Conservation (phyloP, 768 basidiomycete species). For the Tulasnella sp. region DNA sequence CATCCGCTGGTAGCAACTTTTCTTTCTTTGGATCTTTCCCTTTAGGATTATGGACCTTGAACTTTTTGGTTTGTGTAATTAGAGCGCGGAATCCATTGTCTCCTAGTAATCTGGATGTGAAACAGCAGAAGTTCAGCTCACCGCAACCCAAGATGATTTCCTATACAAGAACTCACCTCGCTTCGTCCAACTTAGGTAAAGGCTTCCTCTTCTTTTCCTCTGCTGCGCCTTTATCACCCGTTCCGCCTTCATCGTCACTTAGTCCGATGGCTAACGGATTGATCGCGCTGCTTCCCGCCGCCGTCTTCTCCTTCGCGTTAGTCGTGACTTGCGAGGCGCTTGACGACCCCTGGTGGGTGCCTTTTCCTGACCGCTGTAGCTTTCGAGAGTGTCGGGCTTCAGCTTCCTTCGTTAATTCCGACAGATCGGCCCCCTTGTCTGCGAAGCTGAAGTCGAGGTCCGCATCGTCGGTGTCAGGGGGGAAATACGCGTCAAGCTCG, state of each 20-base stretch:
- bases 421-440: conserved; percentile 41
- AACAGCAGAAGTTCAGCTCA: not conserved
- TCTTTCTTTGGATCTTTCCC: conserved; percentile 84
- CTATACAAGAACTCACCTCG: conserved; percentile 21
- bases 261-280: not conserved
- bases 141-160: not conserved
- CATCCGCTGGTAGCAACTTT: not conserved
- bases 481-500: conserved; percentile 11
- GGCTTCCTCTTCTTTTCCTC: conserved; percentile 36
- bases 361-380: conserved; percentile 13
- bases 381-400: conserved; percentile 35
- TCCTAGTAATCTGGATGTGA: conserved; percentile 44
- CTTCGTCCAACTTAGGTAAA: conserved; percentile 59
- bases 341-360: not conserved
- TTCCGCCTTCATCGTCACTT: conserved; percentile 7
- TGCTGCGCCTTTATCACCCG: conserved; percentile 23
- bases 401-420: conserved; percentile 42
- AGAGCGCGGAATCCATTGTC: conserved; percentile 70
- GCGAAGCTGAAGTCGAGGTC: conserved; percentile 36
- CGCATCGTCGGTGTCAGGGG: conserved; percentile 29
- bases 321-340: not conserved
- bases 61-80: conserved; percentile 61
- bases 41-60: conserved; percentile 42
- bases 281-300: not conserved
- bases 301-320: not conserved